Conservation (phyloP, 2,329 filamentous ascomycete species). For the Bipolaris bicolor region DNA sequence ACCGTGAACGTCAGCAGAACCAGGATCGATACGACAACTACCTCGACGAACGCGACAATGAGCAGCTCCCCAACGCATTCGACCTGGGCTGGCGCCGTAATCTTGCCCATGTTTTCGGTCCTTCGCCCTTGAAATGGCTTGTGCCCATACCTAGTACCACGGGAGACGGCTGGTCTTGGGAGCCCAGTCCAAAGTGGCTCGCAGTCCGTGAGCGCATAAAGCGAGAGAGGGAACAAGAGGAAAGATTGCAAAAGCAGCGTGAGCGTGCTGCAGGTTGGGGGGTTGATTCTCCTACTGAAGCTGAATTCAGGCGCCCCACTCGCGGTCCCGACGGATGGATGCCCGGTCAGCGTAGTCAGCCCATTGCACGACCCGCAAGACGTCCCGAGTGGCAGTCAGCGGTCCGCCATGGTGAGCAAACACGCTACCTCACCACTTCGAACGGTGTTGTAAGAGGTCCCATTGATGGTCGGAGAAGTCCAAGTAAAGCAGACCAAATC, state of each 20-base stretch:
- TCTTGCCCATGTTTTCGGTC: slow-evolving; percentile 80
- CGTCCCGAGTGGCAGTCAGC: slow-evolving; percentile 42
- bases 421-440: slow-evolving; percentile 44
- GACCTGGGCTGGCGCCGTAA: slow-evolving; percentile 86
- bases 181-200: slow-evolving; percentile 79
- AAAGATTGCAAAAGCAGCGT: slow-evolving; percentile 62
- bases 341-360: slow-evolving; percentile 33
- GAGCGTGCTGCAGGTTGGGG: slow-evolving; percentile 75
- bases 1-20: slow-evolving; percentile 68
- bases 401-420: slow-evolving; percentile 33
- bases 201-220: slow-evolving; percentile 69
- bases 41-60: slow-evolving; percentile 86
- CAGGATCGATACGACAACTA: slow-evolving; percentile 76
- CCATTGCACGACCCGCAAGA: slow-evolving; percentile 35
- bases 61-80: slow-evolving; percentile 90
- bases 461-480: slow-evolving; percentile 44
- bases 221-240: slow-evolving; percentile 46
- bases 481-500: slow-evolving; percentile 51
- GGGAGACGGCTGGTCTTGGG: slow-evolving; percentile 95
- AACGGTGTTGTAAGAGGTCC: slow-evolving; percentile 43
- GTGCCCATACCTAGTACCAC: slow-evolving; percentile 84
- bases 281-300: slow-evolving; percentile 47
- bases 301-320: slow-evolving; percentile 42
- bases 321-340: slow-evolving; percentile 41
- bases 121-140: slow-evolving; percentile 73